Evolutionary conservation across 2,329 filamentous ascomycete species (phyloP), one percentile per base, ranked within the genome.

Genomic region (Dendrostoma leiphaemia): DNA sequence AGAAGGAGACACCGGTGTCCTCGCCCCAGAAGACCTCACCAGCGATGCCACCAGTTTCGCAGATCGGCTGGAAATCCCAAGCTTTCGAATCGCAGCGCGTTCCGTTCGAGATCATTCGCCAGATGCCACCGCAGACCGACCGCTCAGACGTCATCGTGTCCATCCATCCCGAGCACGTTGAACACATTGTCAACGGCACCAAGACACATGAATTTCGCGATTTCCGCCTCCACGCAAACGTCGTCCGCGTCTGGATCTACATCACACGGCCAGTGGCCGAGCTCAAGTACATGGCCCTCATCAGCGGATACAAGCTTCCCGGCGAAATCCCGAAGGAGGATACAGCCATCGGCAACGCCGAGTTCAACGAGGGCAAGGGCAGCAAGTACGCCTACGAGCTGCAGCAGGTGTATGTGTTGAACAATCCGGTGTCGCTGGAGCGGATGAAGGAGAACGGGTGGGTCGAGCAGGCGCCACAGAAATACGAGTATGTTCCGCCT

Each of bases 181-280:
- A 69, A 6, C 65, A 73, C 12, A 79, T 88, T 31, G 60, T 78
- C 9, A 65, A 72, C 9, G 77, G 82, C 2, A 69, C 66, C 3
- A 78, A 79, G 51, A 73, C 82, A 51, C 76, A 85, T 62, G 74
- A 86, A 49, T 79, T 81, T 55, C 74, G 83, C 40, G 68, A 71
- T 15, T 85, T 81, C 69, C 76, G 73, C 46, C 75, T 88, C 21
- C 81, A 82, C 2, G 63, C 70, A 3, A 72, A 75, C 15, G 80
- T 85, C 5, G 71, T 68, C 17, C 81, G 84, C n/a, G 74, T 86
- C 61, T 88, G 85, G 85, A 71, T 88, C 15, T 84, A 85, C 59
- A 73, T 75, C 15, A 81, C 72, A 15, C 68, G 63, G 29, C 79
- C 74, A 1, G 63, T 67, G 9, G 72, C 68, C n/a, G 68, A 78